These are phyloP conservation scores for Cynara cardunculus DNA, from an alignment of 129 eudicot species.

Conservation along the genomic window DNA sequence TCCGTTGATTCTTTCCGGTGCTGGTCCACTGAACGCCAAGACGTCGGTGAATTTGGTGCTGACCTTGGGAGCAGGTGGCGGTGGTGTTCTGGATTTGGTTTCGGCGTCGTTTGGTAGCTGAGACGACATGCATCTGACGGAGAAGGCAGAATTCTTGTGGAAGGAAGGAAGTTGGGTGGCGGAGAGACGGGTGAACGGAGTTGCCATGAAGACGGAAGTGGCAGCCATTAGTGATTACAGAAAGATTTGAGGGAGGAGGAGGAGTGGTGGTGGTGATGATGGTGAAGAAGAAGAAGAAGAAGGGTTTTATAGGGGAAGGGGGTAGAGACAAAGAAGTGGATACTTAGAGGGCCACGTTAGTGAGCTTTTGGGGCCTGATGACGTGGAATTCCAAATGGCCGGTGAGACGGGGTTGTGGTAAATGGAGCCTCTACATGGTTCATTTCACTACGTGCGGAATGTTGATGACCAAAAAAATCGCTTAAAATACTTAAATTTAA, in stretches of 20 bases:
- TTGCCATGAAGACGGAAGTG: slow-evolving; percentile 32
- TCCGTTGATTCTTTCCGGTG: slow-evolving; percentile 88
- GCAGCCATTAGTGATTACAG: slow-evolving; percentile 26
- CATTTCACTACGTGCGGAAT: background rate
- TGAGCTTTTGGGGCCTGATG: slow-evolving; percentile 1
- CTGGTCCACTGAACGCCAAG: slow-evolving; percentile 82
- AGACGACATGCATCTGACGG: background rate
- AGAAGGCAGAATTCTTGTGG: background rate
- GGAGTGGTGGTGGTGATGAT: background rate
- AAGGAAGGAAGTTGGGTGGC: background rate
- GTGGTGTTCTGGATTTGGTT: no score
- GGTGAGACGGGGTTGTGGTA: background rate
- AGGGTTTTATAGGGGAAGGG: slow-evolving; percentile 18
- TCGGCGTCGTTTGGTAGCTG: slow-evolving; percentile 8
- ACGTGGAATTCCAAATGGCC: slow-evolving; percentile 26
- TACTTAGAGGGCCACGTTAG: slow-evolving; percentile 54
- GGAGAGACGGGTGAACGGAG: slow-evolving; percentile 8
- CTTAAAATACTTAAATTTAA: no score
- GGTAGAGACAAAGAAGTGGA: slow-evolving; percentile 41
- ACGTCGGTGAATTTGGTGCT: slow-evolving; percentile 61
- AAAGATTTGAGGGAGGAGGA: background rate
- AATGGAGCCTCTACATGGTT: background rate
- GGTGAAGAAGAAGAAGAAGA: no score
- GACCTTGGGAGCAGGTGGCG: slow-evolving; percentile 32
- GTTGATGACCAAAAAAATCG: no score